phyloP scores from a whole-genome alignment of 257 asterid species.

The Rubia yunnanensis region DNA sequence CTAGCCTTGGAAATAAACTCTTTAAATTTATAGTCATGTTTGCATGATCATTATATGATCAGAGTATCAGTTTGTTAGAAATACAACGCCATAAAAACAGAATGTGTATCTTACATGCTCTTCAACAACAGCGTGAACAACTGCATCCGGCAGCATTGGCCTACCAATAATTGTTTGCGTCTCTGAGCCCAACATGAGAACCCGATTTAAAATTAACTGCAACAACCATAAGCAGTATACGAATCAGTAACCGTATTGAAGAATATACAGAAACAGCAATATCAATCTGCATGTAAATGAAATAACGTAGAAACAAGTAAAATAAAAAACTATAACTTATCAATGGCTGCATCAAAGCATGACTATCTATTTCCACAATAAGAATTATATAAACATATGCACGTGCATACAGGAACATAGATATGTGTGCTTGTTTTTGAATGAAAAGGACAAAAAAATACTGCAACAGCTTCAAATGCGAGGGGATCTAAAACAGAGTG shows the following conservation, averaged over 20 bases:
- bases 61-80: neutral
- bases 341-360: neutral
- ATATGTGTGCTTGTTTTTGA: neutral
- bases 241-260: neutral
- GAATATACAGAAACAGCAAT: neutral
- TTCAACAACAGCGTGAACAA: slow-evolving; percentile 96
- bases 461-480: neutral
- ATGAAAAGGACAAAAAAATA: neutral
- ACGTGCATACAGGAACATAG: neutral
- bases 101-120: slow-evolving; percentile 66
- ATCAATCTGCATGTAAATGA: neutral
- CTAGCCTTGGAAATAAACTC: neutral
- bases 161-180: slow-evolving; percentile 80
- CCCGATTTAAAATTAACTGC: slow-evolving; percentile 75
- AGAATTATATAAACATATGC: neutral
- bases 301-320: neutral
- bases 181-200: slow-evolving; percentile 77
- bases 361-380: neutral
- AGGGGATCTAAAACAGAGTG: neutral
- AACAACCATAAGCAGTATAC: slow-evolving; percentile 12
- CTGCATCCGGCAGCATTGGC: slow-evolving; percentile 81
- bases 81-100: neutral
- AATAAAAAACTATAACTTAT: neutral
- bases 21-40: neutral
- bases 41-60: neutral